phyloP scores from a whole-genome alignment of 1,284 basidiomycete species.

The Ceratobasidium sp. region DNA sequence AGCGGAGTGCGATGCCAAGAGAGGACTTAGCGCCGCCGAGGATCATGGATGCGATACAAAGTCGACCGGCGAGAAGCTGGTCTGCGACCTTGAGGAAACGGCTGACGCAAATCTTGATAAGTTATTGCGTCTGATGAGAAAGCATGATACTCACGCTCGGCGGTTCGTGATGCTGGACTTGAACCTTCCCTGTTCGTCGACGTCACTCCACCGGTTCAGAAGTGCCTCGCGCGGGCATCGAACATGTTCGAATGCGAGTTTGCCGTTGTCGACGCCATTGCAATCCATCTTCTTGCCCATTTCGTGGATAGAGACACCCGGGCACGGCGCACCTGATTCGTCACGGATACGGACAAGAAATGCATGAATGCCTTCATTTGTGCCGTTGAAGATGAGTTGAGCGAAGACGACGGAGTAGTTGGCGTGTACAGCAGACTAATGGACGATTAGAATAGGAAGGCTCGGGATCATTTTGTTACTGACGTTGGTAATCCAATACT shows the following conservation, averaged over 20 bases:
- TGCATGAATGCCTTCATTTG: constrained; percentile 47
- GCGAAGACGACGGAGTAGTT: constrained; percentile 47
- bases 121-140: neutral
- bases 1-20: constrained; percentile 44
- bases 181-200: constrained; percentile 44
- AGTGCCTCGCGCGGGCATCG: constrained; percentile 45
- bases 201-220: constrained; percentile 44
- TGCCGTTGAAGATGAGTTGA: constrained; percentile 43
- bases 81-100: constrained; percentile 47
- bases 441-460: neutral
- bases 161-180: constrained; percentile 41
- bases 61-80: constrained; percentile 45
- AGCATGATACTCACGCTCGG: constrained; percentile 35
- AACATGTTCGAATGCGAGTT: constrained; percentile 46
- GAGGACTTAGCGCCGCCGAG: constrained; percentile 47
- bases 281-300: constrained; percentile 47
- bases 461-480: neutral
- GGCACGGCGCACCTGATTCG: constrained; percentile 42
- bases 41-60: constrained; percentile 47
- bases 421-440: constrained; percentile 46
- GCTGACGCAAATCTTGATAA: neutral
- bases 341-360: constrained; percentile 47
- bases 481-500: constrained; percentile 46
- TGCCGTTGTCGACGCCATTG: constrained; percentile 48
- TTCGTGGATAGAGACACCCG: constrained; percentile 45